These are phyloP conservation scores for Pulveroboletus sp. DNA, from an alignment of 768 basidiomycete species.

Conservation along the genomic window DNA sequence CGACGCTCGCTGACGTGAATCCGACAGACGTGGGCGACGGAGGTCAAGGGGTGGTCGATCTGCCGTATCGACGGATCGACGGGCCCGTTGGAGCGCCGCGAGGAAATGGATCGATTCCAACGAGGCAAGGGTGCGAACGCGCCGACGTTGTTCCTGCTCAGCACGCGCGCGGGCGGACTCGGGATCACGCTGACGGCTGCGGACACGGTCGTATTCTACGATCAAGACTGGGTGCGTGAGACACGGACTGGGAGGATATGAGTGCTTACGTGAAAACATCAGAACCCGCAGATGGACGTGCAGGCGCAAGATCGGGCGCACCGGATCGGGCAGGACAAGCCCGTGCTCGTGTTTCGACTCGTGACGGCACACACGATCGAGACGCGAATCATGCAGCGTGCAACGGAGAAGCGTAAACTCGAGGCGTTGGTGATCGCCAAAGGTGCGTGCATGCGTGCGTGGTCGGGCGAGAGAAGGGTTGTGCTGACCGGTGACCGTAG, in stretches of 20 bases:
- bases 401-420: conserved; percentile 80
- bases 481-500: conserved; percentile 33
- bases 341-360: conserved; percentile 86
- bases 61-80: conserved; percentile 94
- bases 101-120: conserved; percentile 85
- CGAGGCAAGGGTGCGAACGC: conserved; percentile 56
- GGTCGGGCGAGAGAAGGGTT: no score
- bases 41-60: conserved; percentile 75
- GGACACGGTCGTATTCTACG: conserved; percentile 28
- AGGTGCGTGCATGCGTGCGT: conserved; percentile 42
- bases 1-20: no score
- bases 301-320: conserved; percentile 97
- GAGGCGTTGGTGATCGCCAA: conserved; percentile 96
- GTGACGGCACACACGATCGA: conserved; percentile 88
- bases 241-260: no score
- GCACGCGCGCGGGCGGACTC: conserved; percentile 92
- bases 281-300: conserved; percentile 95
- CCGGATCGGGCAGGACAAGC: conserved; percentile 90
- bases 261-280: no score
- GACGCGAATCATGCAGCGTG: conserved; percentile 86
- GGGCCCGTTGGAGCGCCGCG: conserved; percentile 71
- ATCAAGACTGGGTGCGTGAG: conserved; percentile 25
- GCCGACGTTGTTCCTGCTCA: conserved; percentile 78
- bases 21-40: conserved; percentile 67
- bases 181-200: conserved; percentile 92